phyloP scores from a whole-genome alignment of 345 rosid genomes.

The Dipteronia sinensis region DNA sequence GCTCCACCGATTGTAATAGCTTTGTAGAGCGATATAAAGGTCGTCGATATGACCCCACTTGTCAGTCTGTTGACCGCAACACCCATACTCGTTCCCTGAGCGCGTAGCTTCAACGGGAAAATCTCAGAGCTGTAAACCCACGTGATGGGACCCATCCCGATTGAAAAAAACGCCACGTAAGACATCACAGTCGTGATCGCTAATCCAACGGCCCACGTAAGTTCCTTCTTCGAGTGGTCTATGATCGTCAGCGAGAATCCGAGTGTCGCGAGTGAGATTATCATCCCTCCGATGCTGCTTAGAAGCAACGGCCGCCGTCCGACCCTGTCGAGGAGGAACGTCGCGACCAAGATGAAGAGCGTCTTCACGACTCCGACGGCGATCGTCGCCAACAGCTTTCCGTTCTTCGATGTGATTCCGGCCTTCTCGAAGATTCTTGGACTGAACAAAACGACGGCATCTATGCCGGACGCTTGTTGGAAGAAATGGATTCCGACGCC shows the following conservation, averaged over 20 bases:
- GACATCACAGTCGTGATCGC: conserved; percentile 57
- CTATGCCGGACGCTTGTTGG: conserved; percentile 87
- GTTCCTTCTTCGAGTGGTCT: conserved; percentile 38
- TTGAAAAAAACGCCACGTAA: conserved; percentile 74
- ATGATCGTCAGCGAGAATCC: conserved; percentile 52
- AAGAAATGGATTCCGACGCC: conserved; percentile 78
- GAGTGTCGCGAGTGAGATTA: conserved; percentile 43
- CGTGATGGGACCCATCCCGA: conserved; percentile 89
- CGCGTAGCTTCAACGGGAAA: conserved; percentile 77
- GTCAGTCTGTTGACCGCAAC: conserved; percentile 67
- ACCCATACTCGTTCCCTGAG: conserved; percentile 73
- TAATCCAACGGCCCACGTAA: conserved; percentile 69
- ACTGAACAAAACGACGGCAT: conserved; percentile 81
- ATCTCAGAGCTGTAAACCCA: conserved; percentile 91
- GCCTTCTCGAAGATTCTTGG: conserved; percentile 80
- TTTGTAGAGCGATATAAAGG: conserved; percentile 50
- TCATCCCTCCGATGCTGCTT: conserved; percentile 74
- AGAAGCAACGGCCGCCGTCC: conserved; percentile 86
- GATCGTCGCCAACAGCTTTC: conserved; percentile 67
- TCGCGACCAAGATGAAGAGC: conserved; percentile 63
- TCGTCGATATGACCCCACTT: conserved; percentile 68
- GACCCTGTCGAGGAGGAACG: conserved; percentile 65
- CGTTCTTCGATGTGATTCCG: conserved; percentile 50
- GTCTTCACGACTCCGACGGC: conserved; percentile 84
- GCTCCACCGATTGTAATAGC: conserved; percentile 78